Evolutionary conservation across 805 yeast species (phyloP), one percentile per base, ranked within the genome.

Genomic region (Candida schatavii): DNA sequence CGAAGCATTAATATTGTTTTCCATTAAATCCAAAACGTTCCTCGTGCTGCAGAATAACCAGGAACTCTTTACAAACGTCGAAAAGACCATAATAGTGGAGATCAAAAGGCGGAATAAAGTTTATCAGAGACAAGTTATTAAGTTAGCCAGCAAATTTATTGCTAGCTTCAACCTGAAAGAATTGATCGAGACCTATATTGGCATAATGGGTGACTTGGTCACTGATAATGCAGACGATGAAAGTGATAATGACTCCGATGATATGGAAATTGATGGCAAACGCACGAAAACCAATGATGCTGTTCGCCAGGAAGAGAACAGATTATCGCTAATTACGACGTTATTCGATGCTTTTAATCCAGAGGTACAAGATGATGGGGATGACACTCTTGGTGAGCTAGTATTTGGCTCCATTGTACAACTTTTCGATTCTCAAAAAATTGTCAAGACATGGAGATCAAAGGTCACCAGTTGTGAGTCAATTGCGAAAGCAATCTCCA

Each of bases 1-100:
- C 15, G 80, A 78, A 28, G 86, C 96, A 0, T 64, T 90, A 41
- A 84, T 86, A 0, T 62, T 78, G 1, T 68, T 85, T 25, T 55
- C 83, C 0, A 53, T 67, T 14, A 78, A 77, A 45, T 70, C 80
- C 6, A 61, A 68, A 36, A 51, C 49, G 0, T 66, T 56, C 34
- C 49, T 81, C 29, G 7, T 37, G 1, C 9, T 31, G 2, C 14
- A 39, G 11, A 42, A 52, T 1, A 54, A 64, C 25, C 43, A 49
- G 1, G 68, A 55, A 0, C 35, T 78, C 4, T 55, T 66, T 25
- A 60, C 57, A 1, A 57, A 50, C 19, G 61, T 85, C 5, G 63
- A 63, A 22, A 67, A 68, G 19, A 66, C 75, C 1, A 75, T 84
- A 0, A 42, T 70, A 3, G 63, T 68, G 1, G 97, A 90, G 56